These are phyloP conservation scores for Calonectria ilicicola DNA, from an alignment of 2,329 filamentous ascomycete genomes.

Conservation along the genomic window DNA sequence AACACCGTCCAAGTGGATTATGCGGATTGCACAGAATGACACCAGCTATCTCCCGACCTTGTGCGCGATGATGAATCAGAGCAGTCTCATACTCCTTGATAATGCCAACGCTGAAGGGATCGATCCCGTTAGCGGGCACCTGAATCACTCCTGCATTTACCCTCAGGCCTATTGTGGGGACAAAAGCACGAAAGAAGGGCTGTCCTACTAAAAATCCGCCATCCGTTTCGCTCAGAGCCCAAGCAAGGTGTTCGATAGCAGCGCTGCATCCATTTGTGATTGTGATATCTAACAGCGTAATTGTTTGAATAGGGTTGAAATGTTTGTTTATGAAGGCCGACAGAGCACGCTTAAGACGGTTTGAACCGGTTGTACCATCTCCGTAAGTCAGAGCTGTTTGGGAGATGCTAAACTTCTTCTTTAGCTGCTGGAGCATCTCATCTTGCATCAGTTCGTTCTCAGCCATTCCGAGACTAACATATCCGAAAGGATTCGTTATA, in stretches of 20 bases:
- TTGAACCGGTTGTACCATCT: background rate
- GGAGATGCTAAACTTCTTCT: background rate
- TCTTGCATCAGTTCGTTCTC: slow-evolving; percentile 3
- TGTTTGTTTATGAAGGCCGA: background rate
- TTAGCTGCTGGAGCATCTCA: background rate
- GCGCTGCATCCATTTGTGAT: background rate
- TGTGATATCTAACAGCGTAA: background rate
- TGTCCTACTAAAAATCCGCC: background rate
- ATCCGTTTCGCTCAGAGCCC: background rate
- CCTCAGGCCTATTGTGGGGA: background rate
- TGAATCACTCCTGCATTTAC: background rate
- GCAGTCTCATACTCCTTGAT: background rate
- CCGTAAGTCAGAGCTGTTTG: background rate
- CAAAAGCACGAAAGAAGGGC: background rate
- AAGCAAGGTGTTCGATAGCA: background rate
- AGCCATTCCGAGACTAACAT: background rate
- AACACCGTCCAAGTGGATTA: background rate
- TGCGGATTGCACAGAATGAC: background rate
- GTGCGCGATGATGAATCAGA: background rate
- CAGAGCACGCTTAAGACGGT: background rate
- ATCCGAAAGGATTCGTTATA: background rate
- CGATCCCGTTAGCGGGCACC: background rate
- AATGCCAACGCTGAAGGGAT: background rate
- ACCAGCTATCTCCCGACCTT: background rate
- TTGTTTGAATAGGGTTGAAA: background rate